Base-by-base conservation (phyloP, 2,329 filamentous ascomycete genomes). In the Aspergillus oerlinghausenensis region DNA sequence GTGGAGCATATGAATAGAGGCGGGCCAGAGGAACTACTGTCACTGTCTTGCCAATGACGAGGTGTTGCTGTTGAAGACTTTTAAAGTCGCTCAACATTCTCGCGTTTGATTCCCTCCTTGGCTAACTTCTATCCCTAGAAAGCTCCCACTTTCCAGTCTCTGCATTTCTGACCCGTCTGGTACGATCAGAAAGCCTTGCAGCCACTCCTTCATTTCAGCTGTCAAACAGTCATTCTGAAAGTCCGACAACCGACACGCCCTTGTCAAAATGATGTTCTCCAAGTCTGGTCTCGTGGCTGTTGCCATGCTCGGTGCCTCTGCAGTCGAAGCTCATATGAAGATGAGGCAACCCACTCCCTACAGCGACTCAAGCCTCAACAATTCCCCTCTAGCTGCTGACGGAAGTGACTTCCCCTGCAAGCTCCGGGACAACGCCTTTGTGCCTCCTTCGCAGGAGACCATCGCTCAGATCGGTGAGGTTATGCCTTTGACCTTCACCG, bases 321-420 rank as follows among this genome's bases (percentile, higher is more conserved):
- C 83, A 54, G 83, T 80, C 65, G 82, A 84, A 51, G 90, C 88
- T 47, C 94, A 97, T 74, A 88, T 97, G 81, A 77, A 82, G 43
- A 87, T 97, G 80, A 75, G 68, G 52, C 79, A 77, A 8, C 93
- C 94, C 0, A 70, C 78, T 3, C 91, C 91, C 0, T 92, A 84
- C 59, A 66, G 76, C 63, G 65, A 74, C 50, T 65, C 69, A 17
- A 69, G 73, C 9, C 75, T 82, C 21, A 78, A 79, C 74, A 93
- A 89, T 74, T 75, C 77, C 3, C 93, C 94, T 0, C 79, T 97
- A 0, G 65, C 69, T 0, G 73, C 74, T 0, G 70, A 70, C 40
- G 89, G 89, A 0, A 77, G 74, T 40, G 78, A 96, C 70, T 99
- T 89, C 70, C 94, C 94, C 0, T 97, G 94, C 84, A 92, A 96